A percentile compares a stretch with the other conserved stretches of the same genome.
These are phyloP conservation scores for Malus hybrid DNA, from an alignment of 331 rosid genomes.

Conservation along the genomic window DNA sequence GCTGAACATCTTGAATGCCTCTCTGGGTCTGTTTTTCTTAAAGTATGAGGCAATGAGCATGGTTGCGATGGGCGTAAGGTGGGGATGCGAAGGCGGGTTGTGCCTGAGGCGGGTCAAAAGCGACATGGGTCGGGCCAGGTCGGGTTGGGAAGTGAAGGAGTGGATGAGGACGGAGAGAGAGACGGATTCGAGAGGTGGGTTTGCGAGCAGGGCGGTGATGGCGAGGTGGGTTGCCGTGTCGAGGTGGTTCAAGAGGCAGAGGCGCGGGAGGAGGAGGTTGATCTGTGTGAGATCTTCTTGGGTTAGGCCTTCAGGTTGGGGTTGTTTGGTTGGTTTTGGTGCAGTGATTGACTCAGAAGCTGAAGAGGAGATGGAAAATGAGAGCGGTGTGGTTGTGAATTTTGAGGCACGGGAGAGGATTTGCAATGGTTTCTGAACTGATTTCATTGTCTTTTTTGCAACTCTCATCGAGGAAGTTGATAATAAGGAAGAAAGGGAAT, in stretches of 20 bases:
- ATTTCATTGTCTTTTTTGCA: conserved; percentile 1
- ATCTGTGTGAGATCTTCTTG: conserved; percentile 20
- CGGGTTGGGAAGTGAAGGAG: conserved; percentile 45
- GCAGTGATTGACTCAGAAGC: no score
- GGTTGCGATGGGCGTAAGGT: conserved; percentile 27
- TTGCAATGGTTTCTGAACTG: neutral
- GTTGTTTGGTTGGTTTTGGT: neutral
- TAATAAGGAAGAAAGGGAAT: no score
- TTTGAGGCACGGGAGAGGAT: no score
- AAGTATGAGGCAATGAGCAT: conserved; percentile 42
- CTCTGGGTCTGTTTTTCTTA: conserved; percentile 16
- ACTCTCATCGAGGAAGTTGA: no score
- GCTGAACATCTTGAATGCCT: conserved; percentile 44
- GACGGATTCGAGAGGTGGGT: conserved; percentile 47
- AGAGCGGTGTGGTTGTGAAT: no score
- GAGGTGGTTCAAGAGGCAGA: conserved; percentile 38
- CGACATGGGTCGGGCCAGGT: conserved; percentile 46
- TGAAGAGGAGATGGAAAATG: no score
- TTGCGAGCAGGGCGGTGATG: conserved; percentile 32
- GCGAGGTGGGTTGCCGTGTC: conserved; percentile 44
- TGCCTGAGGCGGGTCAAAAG: conserved; percentile 52
- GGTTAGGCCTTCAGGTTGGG: conserved; percentile 17
- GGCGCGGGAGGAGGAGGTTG: conserved; percentile 55
- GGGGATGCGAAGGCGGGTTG: conserved; percentile 26
- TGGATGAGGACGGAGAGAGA: conserved; percentile 32